Percentiles rank a stretch among this genome's conserved stretches.
Evolutionary conservation across 129 eudicot species (phyloP).

Genomic region (Chrysanthemum lavandulifolium): DNA sequence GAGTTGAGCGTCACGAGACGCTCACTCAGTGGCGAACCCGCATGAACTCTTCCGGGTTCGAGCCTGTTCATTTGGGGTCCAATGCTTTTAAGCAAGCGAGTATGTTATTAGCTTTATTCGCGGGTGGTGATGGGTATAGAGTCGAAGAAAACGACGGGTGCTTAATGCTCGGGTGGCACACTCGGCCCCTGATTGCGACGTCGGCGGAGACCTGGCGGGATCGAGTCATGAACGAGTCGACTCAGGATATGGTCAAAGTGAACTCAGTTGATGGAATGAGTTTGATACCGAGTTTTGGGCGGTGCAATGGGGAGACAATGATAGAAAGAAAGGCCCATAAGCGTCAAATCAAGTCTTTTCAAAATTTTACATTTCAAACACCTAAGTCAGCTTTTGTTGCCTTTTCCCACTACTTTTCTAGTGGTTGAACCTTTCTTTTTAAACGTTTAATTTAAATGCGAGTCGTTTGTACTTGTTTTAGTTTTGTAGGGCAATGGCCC

Average conservation of each 20-base stretch:
- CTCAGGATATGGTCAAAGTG: constrained; percentile 10
- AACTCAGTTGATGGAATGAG: constrained; percentile 11
- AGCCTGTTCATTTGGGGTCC: constrained; percentile 74
- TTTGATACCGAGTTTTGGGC: constrained; percentile 18
- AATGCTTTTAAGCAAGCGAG: constrained; percentile 87
- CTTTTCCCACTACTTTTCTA: constrained; percentile 27
- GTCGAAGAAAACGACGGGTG: constrained; percentile 87
- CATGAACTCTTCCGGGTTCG: constrained; percentile 60
- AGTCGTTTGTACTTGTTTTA: constrained; percentile 22
- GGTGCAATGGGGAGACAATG: constrained; percentile 32
- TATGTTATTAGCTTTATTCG: constrained; percentile 64
- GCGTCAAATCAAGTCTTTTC: constrained; percentile 55
- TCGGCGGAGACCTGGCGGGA: constrained; percentile 65
- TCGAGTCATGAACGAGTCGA: constrained; percentile 32
- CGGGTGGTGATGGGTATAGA: constrained; percentile 79
- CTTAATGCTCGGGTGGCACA: constrained; percentile 88
- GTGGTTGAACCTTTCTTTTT: constrained; percentile 26
- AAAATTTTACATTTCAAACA: constrained; percentile 26
- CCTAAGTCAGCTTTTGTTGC: constrained; percentile 36
- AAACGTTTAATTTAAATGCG: constrained; percentile 14
- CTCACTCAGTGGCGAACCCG: constrained; percentile 68
- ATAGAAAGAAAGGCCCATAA: constrained; percentile 33
- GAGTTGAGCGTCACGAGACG: constrained; percentile 85
- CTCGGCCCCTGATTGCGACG: constrained; percentile 81
- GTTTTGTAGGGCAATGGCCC: constrained; percentile 28